These are phyloP conservation scores for Scleromitrula shiraiana DNA, from an alignment of 2,329 filamentous ascomycete genomes.

Conservation along the genomic window DNA sequence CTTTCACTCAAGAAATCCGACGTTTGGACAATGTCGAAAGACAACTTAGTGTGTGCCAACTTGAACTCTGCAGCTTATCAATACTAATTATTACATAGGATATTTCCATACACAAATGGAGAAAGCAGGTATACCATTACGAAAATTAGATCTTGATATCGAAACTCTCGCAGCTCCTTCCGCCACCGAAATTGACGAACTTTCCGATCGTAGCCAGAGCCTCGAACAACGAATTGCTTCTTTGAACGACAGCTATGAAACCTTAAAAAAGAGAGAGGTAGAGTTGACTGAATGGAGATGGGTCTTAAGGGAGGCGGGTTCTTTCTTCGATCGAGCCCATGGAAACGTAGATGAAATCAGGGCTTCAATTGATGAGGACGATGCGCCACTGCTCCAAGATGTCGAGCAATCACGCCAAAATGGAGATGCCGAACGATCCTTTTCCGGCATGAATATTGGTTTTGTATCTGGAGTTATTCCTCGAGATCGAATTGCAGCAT, in stretches of 20 bases:
- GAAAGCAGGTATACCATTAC: conserved; percentile 76
- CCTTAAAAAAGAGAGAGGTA: conserved; percentile 92
- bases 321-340: conserved; percentile 94
- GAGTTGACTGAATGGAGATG: conserved; percentile 98
- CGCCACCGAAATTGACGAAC: conserved; percentile 91
- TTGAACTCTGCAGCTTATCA: neutral
- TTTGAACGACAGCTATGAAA: conserved; percentile 97
- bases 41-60: conserved; percentile 69
- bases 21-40: conserved; percentile 96
- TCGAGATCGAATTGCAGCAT: conserved; percentile 84
- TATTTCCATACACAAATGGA: conserved; percentile 97
- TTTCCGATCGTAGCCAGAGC: conserved; percentile 84
- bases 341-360: conserved; percentile 96
- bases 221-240: conserved; percentile 87
- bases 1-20: conserved; percentile 95
- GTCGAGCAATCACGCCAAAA: conserved; percentile 71
- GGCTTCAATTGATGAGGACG: conserved; percentile 74
- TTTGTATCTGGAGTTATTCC: conserved; percentile 96
- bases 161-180: conserved; percentile 81
- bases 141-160: conserved; percentile 84
- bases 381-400: conserved; percentile 87
- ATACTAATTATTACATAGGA: conserved; percentile 40
- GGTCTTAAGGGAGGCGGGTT: conserved; percentile 91
- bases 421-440: conserved; percentile 65
- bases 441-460: conserved; percentile 97